Evolutionary conservation across 495 filamentous ascomycete species (phyloP), one percentile per base, ranked within the genome.

Genomic region (Lindgomyces ingoldianus): DNA sequence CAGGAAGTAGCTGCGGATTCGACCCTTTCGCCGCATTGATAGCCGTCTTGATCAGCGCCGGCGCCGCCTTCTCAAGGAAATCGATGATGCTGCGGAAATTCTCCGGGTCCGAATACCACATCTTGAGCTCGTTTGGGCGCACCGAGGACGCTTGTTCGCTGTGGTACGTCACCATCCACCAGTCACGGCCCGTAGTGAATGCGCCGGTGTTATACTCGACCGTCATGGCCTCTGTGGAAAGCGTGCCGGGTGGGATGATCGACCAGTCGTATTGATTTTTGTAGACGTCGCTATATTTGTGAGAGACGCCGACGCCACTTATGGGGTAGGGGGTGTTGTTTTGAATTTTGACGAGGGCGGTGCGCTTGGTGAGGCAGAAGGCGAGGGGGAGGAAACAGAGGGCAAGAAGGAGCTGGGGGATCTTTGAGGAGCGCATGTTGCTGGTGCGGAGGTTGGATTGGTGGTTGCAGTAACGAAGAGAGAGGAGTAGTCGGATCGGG

Each of bases 161-260:
- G 16, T 53, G 50, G 25, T 53, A 53, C 24, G 50, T 53, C 27
- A 53, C 50, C 50, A 53, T 53, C 50, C 50, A 53, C 50, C 50
- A 53, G 50, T 53, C 50, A 2, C 27, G 4, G 21, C 50, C 50
- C 24, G 27, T 22, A 8, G 48, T 53, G 24, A 53, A 19, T 1
- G 4, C 11, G 50, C 50, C 50, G 1, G 50, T 53, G 50, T 53
- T 29, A 26, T 53, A 53, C 19, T 53, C 25, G 50, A 53, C 50
- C 18, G 50, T 53, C 50, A 53, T 53, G 10, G 50, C n/a, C 4
- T 53, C 50, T 1, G 50, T 36, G 50, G 50, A 53, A 19, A 33
- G 11, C 3, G 2, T 2, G 24, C 50, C 50, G 4, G 50, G 50
- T 16, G 10, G 2, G 50, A 53, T 53, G 26, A 24, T 6, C 4